Conservation (phyloP, 176 grass and related monocot species). For the Aegilops umbellulata region DNA sequence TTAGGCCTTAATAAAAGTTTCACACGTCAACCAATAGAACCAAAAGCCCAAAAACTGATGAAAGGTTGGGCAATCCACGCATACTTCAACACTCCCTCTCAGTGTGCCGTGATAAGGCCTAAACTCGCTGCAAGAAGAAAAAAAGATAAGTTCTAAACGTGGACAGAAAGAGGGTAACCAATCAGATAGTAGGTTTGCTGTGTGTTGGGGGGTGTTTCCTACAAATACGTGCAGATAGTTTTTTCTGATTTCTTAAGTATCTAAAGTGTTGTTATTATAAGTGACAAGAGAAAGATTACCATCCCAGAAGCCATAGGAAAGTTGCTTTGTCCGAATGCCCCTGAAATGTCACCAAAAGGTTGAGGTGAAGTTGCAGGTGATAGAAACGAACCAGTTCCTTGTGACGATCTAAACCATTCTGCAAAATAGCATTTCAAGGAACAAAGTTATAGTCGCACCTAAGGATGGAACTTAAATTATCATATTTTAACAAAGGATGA, state of each 20-base stretch:
- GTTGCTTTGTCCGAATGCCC: constrained; percentile 66
- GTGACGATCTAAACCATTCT: constrained; percentile 84
- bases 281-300: constrained; percentile 41
- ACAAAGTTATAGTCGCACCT: constrained; percentile 20
- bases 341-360: constrained; percentile 47
- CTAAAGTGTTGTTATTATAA: not conserved
- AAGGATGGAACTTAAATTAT: not conserved
- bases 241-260: not conserved
- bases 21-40: too few species aligned
- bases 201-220: not conserved
- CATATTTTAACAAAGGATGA: constrained; percentile 28
- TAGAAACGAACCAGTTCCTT: constrained; percentile 64
- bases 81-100: too few species aligned
- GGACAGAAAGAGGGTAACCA: not conserved
- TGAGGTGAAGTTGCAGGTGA: constrained; percentile 73
- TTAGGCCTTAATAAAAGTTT: too few species aligned
- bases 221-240: not conserved
- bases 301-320: constrained; percentile 56
- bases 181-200: not conserved
- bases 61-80: too few species aligned
- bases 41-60: too few species aligned
- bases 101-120: too few species aligned
- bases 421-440: constrained; percentile 34
- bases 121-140: too few species aligned
- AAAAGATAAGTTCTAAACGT: too few species aligned